These are phyloP conservation scores for Aureobasidium namibiae DNA, from an alignment of 2,329 filamentous ascomycete species.

Conservation along the genomic window DNA sequence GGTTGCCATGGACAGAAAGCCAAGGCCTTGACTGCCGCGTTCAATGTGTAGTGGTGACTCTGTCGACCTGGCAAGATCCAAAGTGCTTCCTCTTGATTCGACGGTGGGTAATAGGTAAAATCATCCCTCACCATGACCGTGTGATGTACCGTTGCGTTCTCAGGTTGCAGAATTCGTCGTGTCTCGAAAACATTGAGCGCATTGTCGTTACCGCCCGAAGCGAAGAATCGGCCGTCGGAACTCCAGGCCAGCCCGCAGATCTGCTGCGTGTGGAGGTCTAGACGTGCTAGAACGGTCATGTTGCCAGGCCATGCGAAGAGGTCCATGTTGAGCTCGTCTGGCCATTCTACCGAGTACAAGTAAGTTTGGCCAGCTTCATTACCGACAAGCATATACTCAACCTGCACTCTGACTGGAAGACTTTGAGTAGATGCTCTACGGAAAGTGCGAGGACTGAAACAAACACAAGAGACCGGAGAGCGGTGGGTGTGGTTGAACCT, in stretches of 20 bases:
- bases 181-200: slow-evolving; percentile 72
- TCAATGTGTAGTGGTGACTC: slow-evolving; percentile 67
- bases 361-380: slow-evolving; percentile 77
- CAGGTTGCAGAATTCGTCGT: slow-evolving; percentile 43
- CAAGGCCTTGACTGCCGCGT: slow-evolving; percentile 89
- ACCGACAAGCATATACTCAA: slow-evolving; percentile 79
- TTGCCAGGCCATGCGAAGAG: slow-evolving; percentile 68
- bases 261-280: slow-evolving; percentile 76
- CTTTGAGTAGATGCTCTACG: slow-evolving; percentile 41
- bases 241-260: slow-evolving; percentile 93
- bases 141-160: background rate
- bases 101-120: background rate
- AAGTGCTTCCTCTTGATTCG: slow-evolving; percentile 24
- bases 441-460: slow-evolving; percentile 62
- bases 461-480: slow-evolving; percentile 66
- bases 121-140: slow-evolving; percentile 17
- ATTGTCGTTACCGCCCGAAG: slow-evolving; percentile 90
- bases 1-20: slow-evolving; percentile 94
- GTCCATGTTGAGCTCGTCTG: slow-evolving; percentile 48
- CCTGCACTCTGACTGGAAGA: slow-evolving; percentile 47
- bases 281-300: slow-evolving; percentile 67
- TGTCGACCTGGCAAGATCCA: slow-evolving; percentile 33
- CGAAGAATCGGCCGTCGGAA: slow-evolving; percentile 64
- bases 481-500: slow-evolving; percentile 70
- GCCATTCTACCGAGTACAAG: slow-evolving; percentile 87